Base-by-base conservation (phyloP, 176 grass and related monocot species). In the Otatea glauca region DNA sequence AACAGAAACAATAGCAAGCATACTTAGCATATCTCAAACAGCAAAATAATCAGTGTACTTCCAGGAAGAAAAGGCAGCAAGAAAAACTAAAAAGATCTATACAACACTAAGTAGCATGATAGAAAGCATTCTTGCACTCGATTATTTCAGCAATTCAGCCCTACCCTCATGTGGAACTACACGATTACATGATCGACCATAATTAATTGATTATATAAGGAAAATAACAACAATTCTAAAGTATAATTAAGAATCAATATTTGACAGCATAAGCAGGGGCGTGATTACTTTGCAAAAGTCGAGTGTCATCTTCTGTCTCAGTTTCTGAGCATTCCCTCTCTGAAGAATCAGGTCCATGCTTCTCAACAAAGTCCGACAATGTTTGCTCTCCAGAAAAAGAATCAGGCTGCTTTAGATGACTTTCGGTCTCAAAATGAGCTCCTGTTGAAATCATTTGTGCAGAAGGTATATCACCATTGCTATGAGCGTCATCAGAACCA, bases 261-360 rank as follows among this genome's bases (percentile, higher is more conserved):
- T 67, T 75, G 21, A 68, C 56, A 45, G 45, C 18, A 79, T 54
- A 53, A 77, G 11, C 80, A 60, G 53, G 67, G 65, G 24, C 3
- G 32, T 47, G 17, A 13, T 70, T 81, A 85, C 83, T 85, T 91
- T 47, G 68, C 70, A 90, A 68, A 81, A 89, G 34, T 85, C 82
- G 78, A n/a, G 69, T 59, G 4, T 94, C 86, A 35, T 90, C 87
- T 45, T 92, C 93, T 59, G 84, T 91, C 76, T 92, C 93, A 71
- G 79, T 92, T 68, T 92, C 88, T 39, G 86, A 81, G 62, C 87
- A 92, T 50, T 78, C 75, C 82, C 65, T 78, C 61, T 42, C 85
- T 85, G 75, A 95, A 74, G 76, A 83, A 92, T 80, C 55, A 88
- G 74, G 80, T 58, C 82, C 61, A 64, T 88, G 74, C 41, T 84